Percentiles rank a stretch among this genome's conserved stretches.
Conservation (phyloP, 1,139 yeast genomes). For the Protomyces pachydermus region DNA sequence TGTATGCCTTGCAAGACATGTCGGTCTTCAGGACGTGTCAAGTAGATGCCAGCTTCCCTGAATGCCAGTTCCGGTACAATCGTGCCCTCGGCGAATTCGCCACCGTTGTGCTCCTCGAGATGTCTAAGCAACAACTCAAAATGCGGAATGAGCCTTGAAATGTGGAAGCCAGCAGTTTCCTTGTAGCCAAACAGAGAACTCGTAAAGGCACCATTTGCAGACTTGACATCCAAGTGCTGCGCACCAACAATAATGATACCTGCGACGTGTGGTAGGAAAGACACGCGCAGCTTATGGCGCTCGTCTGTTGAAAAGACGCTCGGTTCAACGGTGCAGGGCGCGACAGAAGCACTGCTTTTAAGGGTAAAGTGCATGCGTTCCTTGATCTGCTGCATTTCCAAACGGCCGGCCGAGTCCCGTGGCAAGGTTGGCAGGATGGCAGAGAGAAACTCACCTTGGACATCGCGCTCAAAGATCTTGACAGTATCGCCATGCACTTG, state of each 20-base stretch:
- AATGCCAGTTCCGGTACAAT: conserved; percentile 21
- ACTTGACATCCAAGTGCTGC: conserved; percentile 46
- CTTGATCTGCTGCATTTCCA: conserved; percentile 2
- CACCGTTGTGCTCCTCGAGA: conserved; percentile 47
- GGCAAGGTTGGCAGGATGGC: conserved; percentile 17
- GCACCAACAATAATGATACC: conserved; percentile 73
- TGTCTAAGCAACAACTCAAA: conserved; percentile 47
- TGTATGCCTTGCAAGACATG: conserved; percentile 33
- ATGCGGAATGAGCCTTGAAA: conserved; percentile 60
- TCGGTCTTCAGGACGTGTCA: conserved; percentile 17
- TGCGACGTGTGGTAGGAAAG: conserved; percentile 78
- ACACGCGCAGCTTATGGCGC: conserved; percentile 42
- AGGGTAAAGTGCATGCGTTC: neutral
- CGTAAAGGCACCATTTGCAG: conserved; percentile 75
- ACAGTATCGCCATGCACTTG: conserved; percentile 22
- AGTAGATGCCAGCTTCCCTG: conserved; percentile 18
- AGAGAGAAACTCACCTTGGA: conserved; percentile 1
- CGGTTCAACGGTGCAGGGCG: conserved; percentile 20
- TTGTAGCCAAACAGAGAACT: conserved; percentile 70
- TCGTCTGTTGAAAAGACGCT: conserved; percentile 24
- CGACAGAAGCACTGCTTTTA: neutral
- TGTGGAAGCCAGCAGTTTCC: conserved; percentile 49
- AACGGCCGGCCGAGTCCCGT: neutral
- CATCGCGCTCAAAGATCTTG: conserved; percentile 13
- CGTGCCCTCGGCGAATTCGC: conserved; percentile 33